Percentiles rank a stretch among this genome's conserved stretches.
Conservation (phyloP, 2,329 filamentous ascomycete species). For the Fusarium liriodendri region DNA sequence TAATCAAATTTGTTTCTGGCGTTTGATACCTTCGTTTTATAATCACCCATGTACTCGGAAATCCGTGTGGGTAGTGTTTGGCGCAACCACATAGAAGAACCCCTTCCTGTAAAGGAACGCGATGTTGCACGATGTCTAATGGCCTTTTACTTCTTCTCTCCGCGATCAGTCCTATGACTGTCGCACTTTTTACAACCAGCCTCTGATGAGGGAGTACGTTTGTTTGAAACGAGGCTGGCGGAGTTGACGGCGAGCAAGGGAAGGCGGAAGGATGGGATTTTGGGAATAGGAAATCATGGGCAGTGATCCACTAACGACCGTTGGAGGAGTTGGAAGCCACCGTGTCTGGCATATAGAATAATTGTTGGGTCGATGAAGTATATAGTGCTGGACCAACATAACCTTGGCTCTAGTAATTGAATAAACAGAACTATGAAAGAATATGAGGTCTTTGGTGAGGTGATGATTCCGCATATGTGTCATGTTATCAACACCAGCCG, state of each 20-base stretch:
- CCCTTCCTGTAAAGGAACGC: constrained; percentile 32
- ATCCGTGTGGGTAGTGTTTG: constrained; percentile 34
- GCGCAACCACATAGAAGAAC: constrained; percentile 39
- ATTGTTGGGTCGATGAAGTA: constrained; percentile 31
- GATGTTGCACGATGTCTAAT: constrained; percentile 37
- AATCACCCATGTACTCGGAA: constrained; percentile 23
- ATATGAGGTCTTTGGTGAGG: neutral
- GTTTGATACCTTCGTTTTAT: constrained; percentile 38
- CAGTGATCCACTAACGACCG: constrained; percentile 28
- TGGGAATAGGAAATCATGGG: constrained; percentile 38
- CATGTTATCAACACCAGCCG: neutral
- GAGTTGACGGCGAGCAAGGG: constrained; percentile 38
- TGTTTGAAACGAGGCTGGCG: constrained; percentile 25
- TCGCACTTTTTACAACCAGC: constrained; percentile 17
- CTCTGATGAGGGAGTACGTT: constrained; percentile 9
- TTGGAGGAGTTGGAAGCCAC: constrained; percentile 11
- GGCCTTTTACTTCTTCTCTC: constrained; percentile 21
- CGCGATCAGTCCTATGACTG: constrained; percentile 17
- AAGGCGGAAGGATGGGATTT: constrained; percentile 18
- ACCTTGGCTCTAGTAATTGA: constrained; percentile 31
- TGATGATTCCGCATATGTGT: neutral
- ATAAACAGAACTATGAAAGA: constrained; percentile 24
- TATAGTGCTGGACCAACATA: constrained; percentile 35
- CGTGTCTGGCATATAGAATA: constrained; percentile 37
- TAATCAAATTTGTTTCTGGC: constrained; percentile 39